Conservation (phyloP, 768 basidiomycete species). For the Postia placenta region DNA sequence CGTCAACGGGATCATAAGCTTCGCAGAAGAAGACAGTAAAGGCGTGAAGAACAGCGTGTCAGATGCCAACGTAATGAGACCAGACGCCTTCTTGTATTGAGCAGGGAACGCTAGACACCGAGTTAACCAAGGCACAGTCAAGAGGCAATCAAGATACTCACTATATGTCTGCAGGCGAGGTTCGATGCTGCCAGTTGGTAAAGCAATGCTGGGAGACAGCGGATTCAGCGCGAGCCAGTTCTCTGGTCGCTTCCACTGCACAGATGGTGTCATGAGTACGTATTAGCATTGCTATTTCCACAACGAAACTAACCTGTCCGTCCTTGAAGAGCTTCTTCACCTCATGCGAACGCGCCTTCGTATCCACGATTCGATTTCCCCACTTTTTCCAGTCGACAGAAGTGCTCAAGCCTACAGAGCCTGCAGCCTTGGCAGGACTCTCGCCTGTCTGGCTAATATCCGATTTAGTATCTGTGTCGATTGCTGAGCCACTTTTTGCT, state of each 20-base stretch:
- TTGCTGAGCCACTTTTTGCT: slow-evolving; percentile 4
- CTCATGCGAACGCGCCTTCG: slow-evolving; percentile 37
- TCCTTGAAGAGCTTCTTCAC: slow-evolving; percentile 34
- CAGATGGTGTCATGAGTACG: too few species aligned
- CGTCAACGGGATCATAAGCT: slow-evolving; percentile 38
- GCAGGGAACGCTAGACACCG: slow-evolving; percentile 48
- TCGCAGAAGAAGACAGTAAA: slow-evolving; percentile 39
- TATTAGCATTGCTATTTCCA: too few species aligned
- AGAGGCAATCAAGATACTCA: slow-evolving; percentile 6
- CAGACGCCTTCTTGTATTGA: slow-evolving; percentile 47
- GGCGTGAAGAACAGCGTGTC: slow-evolving; percentile 49
- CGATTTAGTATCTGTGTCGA: background rate
- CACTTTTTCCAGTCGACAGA: slow-evolving; percentile 52
- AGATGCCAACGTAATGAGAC: slow-evolving; percentile 52
- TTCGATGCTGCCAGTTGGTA: slow-evolving; percentile 5
- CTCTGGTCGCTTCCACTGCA: slow-evolving; percentile 19
- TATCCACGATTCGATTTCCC: slow-evolving; percentile 39
- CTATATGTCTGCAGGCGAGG: slow-evolving; percentile 18
- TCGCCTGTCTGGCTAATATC: background rate
- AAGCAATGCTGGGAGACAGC: slow-evolving; percentile 7
- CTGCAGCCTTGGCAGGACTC: background rate
- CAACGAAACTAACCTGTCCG: slow-evolving; percentile 28
- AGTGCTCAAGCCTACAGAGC: slow-evolving; percentile 10
- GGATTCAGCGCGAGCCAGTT: slow-evolving; percentile 14
- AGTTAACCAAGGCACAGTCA: background rate